Evolutionary conservation across 352 stramenopile genomes (phyloP), one percentile per base, ranked within the genome.

Genomic region (Phytophthora rubi): DNA sequence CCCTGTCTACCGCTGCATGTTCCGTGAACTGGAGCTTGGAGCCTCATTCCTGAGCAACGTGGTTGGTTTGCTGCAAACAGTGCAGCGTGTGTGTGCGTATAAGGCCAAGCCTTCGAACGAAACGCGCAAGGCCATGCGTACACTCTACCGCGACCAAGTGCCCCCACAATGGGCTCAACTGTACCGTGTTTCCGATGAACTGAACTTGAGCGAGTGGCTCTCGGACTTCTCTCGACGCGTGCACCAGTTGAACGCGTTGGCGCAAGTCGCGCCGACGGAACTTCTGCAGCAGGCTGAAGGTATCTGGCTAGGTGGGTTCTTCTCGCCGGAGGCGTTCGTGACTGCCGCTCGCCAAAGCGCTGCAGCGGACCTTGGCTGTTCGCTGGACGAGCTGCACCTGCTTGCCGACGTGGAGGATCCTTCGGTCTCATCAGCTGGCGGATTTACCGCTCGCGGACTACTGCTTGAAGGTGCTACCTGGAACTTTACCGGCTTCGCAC

Each of bases 231-330:
- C 83, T 23, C 79, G 76, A 26, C 88, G 90, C 2, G 64, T 97
- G 7, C 74, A 82, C n/a, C 89, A 97, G 65, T 69, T 95, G 16
- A 73, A 72, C 4, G 51, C 68, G 13, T 54, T 95, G 51, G 77
- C 75, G 54, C 73, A 78, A 12, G 71, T 91, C 4, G 70, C 79
- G 4, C 73, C 72, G 10, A 77, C 73, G 23, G 70, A 87, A 10
- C 63, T 93, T 23, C 56, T 78, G 28, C 66, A 79, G 54, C 71
- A 81, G 15, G 8, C 63, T 16, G 68, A 55, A 23, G 82, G 86
- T 21, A 85, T 98, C 51, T 98, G 94, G 93, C 74, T 98, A 21
- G 95, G 95, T n/a, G 91, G 92, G 0, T 80, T 98, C 39, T 98
- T 98, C 65, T 97, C 87, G 7, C 93, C 95, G 6, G 95, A 98